Evolutionary conservation across 2,329 filamentous ascomycete species (phyloP).

Genomic region (Coccinonectria pachysandricola): DNA sequence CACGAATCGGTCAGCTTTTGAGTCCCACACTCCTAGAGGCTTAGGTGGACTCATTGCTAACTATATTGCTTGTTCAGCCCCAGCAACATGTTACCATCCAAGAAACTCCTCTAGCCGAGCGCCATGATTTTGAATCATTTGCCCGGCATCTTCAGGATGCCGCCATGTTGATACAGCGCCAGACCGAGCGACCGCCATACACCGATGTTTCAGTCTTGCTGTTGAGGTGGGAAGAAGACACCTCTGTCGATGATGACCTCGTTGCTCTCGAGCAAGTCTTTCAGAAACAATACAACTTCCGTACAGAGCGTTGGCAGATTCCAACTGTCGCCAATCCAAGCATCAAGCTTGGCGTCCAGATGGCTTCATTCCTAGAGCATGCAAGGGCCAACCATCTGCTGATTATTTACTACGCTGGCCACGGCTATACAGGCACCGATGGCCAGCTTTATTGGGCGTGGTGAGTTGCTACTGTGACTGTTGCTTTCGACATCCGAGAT

Average conservation of each 20-base stretch:
- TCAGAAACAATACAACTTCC: slow-evolving; percentile 49
- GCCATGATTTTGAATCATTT: slow-evolving; percentile 56
- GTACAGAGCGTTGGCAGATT: slow-evolving; percentile 50
- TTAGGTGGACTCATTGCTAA: too few species aligned
- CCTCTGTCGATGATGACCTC: slow-evolving; percentile 42
- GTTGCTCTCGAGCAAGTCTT: slow-evolving; percentile 46
- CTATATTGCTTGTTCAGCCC: slow-evolving; percentile 10
- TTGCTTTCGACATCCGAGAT: slow-evolving; percentile 11
- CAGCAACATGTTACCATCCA: slow-evolving; percentile 27
- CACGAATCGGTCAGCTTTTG: slow-evolving; percentile 26
- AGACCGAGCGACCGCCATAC: slow-evolving; percentile 49
- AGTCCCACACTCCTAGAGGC: too few species aligned
- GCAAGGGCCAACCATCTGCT: slow-evolving; percentile 48
- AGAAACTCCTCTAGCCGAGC: slow-evolving; percentile 34
- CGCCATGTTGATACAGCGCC: slow-evolving; percentile 55
- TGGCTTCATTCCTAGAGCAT: slow-evolving; percentile 49
- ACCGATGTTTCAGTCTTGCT: slow-evolving; percentile 49
- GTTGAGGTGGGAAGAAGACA: slow-evolving; percentile 53
- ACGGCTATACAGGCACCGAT: slow-evolving; percentile 48
- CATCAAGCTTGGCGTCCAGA: slow-evolving; percentile 50
- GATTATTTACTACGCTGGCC: slow-evolving; percentile 55
- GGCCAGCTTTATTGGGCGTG: slow-evolving; percentile 57
- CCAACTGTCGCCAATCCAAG: slow-evolving; percentile 49
- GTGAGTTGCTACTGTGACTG: slow-evolving; percentile 34
- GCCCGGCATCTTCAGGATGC: slow-evolving; percentile 59